Evolutionary conservation across 129 eudicot genomes (phyloP).

Genomic region (Tagetes erecta): DNA sequence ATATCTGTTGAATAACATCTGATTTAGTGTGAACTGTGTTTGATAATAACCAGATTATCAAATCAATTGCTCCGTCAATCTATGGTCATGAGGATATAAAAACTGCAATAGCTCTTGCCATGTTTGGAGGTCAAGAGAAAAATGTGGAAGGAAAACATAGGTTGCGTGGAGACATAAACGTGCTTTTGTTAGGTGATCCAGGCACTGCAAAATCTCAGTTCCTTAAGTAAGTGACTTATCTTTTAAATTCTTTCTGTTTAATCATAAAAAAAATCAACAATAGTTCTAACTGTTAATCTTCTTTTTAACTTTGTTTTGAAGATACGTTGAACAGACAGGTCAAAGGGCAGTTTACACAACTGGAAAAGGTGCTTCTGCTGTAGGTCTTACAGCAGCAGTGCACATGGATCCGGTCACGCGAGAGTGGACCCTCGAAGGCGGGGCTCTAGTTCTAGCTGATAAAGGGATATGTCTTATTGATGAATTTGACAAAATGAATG

Average conservation of each 20-base stretch:
- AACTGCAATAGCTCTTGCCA: constrained; percentile 93
- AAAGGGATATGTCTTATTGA: constrained; percentile 94
- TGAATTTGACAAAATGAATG: constrained; percentile 99
- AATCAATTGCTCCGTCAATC: constrained; percentile 97
- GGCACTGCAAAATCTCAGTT: constrained; percentile 99
- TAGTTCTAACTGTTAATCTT: neutral
- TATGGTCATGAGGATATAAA: constrained; percentile 97
- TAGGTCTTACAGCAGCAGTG: constrained; percentile 97
- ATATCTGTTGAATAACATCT: neutral
- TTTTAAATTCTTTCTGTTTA: neutral
- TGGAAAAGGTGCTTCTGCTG: constrained; percentile 99
- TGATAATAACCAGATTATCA: constrained; percentile 57
- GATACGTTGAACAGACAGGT: constrained; percentile 98
- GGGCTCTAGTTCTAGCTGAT: constrained; percentile 97
- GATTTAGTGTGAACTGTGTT: neutral
- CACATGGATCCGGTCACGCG: constrained; percentile 97
- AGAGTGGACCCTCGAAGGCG: constrained; percentile 99
- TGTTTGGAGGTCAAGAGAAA: constrained; percentile 99
- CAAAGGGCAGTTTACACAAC: constrained; percentile 98
- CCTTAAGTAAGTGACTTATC: constrained; percentile 63
- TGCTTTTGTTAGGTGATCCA: constrained; percentile 91
- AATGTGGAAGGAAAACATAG: constrained; percentile 88
- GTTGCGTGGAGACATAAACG: constrained; percentile 90
- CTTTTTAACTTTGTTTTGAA: constrained; percentile 24
- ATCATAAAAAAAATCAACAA: neutral